phyloP scores from a whole-genome alignment of 768 basidiomycete genomes.

The Tricholoma furcatifolium region DNA sequence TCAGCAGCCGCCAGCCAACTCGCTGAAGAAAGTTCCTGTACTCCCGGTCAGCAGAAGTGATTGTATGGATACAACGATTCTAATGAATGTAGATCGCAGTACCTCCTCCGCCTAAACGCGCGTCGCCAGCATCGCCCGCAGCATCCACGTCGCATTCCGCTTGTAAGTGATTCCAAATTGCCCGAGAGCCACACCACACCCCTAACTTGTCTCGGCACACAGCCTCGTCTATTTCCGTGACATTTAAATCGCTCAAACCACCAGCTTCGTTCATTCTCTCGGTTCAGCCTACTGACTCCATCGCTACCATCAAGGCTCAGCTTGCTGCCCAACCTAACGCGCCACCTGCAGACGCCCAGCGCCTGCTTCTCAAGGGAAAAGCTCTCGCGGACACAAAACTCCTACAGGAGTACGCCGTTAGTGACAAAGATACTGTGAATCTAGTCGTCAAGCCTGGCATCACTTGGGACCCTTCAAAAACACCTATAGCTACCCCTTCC shows the following conservation, averaged over 20 bases:
- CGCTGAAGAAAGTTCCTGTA: conserved; percentile 67
- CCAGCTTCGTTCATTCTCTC: conserved; percentile 70
- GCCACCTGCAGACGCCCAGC: conserved; percentile 77
- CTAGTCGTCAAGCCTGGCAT: conserved; percentile 82
- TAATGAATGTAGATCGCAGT: conserved; percentile 11
- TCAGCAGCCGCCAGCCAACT: conserved; percentile 65
- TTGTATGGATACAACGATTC: conserved; percentile 8
- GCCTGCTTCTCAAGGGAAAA: conserved; percentile 93
- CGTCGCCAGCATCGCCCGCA: conserved; percentile 20
- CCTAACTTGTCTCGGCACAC: conserved; percentile 14
- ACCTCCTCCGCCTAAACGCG: conserved; percentile 48
- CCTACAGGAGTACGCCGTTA: conserved; percentile 85
- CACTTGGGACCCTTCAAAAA: conserved; percentile 56
- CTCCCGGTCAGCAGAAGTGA: conserved; percentile 50
- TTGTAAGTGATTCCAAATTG: conserved; percentile 24
- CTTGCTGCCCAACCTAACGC: conserved; percentile 67
- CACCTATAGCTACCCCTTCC: conserved; percentile 21
- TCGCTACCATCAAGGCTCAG: conserved; percentile 74
- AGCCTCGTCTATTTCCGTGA: conserved; percentile 58
- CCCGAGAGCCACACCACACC: background rate
- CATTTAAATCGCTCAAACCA: conserved; percentile 92
- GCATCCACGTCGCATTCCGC: conserved; percentile 26
- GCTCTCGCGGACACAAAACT: conserved; percentile 87
- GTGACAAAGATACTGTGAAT: conserved; percentile 79
- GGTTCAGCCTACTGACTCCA: conserved; percentile 79